Base-by-base conservation (phyloP, 1,139 yeast species). In the Debaryomyces singareniensis region DNA sequence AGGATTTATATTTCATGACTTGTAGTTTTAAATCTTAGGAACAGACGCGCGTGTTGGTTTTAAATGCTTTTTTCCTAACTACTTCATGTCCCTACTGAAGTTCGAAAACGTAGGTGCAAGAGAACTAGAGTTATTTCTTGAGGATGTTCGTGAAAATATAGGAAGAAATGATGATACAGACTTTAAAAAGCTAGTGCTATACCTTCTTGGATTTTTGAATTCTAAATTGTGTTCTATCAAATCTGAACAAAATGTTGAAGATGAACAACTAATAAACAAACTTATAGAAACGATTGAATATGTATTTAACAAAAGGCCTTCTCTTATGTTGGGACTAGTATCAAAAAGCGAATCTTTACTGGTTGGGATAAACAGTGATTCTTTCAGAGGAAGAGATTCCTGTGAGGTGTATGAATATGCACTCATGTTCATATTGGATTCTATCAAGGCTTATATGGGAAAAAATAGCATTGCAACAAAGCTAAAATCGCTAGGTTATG, bases 101-200 rank as follows among this genome's bases (percentile, higher is more conserved):
- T 31, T 25, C 26, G 29, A 31, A 12, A 21, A 28, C 20, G 25
- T 28, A 21, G 25, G 31, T 27, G 25, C 25, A 31, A 26, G 18
- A 16, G 40, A 36, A 29, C 47, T 64, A 23, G 37, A 37, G n/a
- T 43, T 43, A 33, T 66, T 67, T 35, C 47, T 67, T 12, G 45
- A 50, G 24, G 73, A 67, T 32, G 55, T 67, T 18, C 53, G 54
- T 30, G 42, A 40, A 25, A 60, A 61, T 34, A 51, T 64, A 29
- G 42, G 51, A 28, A 47, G 48, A 26, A 59, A 58, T 34, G 62
- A 58, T 24, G 38, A 42, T 18, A 51, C 63, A 5, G 68, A 66
- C 41, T 65, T 62, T 41, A 55, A 55, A 35, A 59, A 58, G 36
- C 42, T 65, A 30, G 37, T 53, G 15, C 43, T 64, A 11, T 62